phyloP scores from a whole-genome alignment of 148 eudicot genomes.

The Arbutus unedo region DNA sequence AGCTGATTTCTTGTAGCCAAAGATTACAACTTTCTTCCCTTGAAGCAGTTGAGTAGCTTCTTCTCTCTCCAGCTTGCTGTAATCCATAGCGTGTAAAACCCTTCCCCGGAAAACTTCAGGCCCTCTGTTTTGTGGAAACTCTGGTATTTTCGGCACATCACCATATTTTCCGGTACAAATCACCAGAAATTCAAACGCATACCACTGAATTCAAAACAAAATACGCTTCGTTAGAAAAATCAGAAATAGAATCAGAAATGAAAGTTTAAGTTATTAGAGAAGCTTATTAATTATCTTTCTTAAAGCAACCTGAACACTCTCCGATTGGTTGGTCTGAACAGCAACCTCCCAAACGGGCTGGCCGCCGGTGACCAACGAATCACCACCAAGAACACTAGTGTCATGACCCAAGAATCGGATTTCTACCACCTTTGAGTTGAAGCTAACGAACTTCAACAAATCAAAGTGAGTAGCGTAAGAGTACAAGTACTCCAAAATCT shows the following conservation, averaged over 20 bases:
- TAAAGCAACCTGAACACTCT: conserved; percentile 46
- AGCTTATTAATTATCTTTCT: too few species aligned
- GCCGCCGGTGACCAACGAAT: conserved; percentile 44
- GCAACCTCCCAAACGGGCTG: conserved; percentile 78
- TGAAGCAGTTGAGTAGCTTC: conserved; percentile 47
- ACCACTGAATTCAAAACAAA: conserved; percentile 64
- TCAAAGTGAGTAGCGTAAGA: conserved; percentile 72
- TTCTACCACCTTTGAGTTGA: conserved; percentile 82
- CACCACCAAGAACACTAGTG: conserved; percentile 24
- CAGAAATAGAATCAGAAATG: too few species aligned
- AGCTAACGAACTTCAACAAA: conserved; percentile 57
- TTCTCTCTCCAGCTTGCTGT: conserved; percentile 66
- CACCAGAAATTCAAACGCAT: conserved; percentile 72
- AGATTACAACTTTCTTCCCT: conserved; percentile 75
- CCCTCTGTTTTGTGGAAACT: conserved; percentile 62
- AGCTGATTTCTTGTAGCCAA: conserved; percentile 94
- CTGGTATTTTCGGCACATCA: conserved; percentile 65
- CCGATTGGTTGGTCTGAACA: conserved; percentile 40
- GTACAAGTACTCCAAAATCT: conserved; percentile 67
- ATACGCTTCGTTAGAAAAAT: too few species aligned
- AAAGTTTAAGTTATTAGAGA: too few species aligned
- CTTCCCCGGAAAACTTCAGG: conserved; percentile 70
- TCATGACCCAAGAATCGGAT: conserved; percentile 49
- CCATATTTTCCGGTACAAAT: conserved; percentile 92
- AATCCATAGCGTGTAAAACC: conserved; percentile 81